Evolutionary conservation across 2,329 filamentous ascomycete genomes (phyloP), one percentile per base, ranked within the genome.

Genomic region (Zasmidium cellare): DNA sequence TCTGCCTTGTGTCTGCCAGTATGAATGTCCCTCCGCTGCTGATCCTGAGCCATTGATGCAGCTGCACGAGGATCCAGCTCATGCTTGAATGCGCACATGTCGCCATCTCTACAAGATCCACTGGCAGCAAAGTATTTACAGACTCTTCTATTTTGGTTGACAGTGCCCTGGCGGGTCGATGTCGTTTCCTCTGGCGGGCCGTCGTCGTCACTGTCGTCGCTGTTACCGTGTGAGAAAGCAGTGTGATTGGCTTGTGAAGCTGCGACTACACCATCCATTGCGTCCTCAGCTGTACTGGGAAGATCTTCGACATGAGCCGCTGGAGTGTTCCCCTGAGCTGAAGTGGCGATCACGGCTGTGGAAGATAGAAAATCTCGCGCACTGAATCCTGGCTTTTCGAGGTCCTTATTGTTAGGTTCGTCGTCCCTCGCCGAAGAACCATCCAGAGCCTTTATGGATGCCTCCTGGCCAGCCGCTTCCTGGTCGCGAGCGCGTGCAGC

Each of bases 151-250:
- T 48, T n/a, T 3, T 46, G 41, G 19, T 38, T 24, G 56, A 46
- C 19, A 41, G 58, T 25, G 46, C 52, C 61, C 58, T 76, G 11
- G n/a, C 35, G 35, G 35, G 7, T 79, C 0, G 76, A 75, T 5
- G 75, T 72, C 12, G 67, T 58, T 41, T 74, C 61, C 51, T 77
- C 74, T 3, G 78, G 78, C 0, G 71, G 65, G 3, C 64, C 68
- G 44, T 75, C 72, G 55, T 69, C 68, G 56, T 73, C 67, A 1
- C 66, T 64, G 12, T 70, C 67, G 14, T 31, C 19, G n/a, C 3
- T 18, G 16, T 18, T 5, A n/a, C 16, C n/a, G 14, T 56, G 59
- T 2, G 61, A 65, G 3, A 59, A 68, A 1, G 60, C 67, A 16
- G 69, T 70, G 1, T 66, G 66, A 22, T 67, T 69, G 49, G 71